Conservation (phyloP, 352 stramenopile genomes). For the Phytophthora cryptogea region DNA sequence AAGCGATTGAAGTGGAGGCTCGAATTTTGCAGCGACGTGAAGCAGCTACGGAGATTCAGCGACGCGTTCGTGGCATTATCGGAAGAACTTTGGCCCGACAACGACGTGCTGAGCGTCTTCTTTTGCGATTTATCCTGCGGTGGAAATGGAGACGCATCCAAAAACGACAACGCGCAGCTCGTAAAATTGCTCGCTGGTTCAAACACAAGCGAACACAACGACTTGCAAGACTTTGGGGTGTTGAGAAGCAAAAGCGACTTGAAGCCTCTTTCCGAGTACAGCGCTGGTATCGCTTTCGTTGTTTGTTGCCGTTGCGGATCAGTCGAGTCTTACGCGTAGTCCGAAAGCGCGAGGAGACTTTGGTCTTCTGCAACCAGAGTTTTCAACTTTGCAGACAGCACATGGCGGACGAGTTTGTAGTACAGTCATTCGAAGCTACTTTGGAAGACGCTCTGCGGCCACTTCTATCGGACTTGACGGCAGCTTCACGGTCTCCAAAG, state of each 20-base stretch:
- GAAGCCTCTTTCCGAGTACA: conserved; percentile 34
- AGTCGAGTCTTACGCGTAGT: conserved; percentile 12
- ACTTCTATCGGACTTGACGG: conserved; percentile 11
- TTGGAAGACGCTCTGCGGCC: conserved; percentile 28
- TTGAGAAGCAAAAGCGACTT: conserved; percentile 33
- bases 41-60: conserved; percentile 45
- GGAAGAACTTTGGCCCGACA: conserved; percentile 26
- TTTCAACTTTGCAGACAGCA: conserved; percentile 48
- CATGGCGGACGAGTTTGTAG: conserved; percentile 39
- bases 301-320: conserved; percentile 33
- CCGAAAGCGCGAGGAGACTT: conserved; percentile 36
- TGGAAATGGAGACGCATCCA: conserved; percentile 44
- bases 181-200: conserved; percentile 45
- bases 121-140: conserved; percentile 33
- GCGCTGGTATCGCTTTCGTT: conserved; percentile 30
- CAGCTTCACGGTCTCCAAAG: conserved; percentile 12
- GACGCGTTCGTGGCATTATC: conserved; percentile 32
- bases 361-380: conserved; percentile 42
- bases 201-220: conserved; percentile 39
- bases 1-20: conserved; percentile 39
- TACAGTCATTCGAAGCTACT: conserved; percentile 33
- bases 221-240: conserved; percentile 39
- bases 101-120: conserved; percentile 30
- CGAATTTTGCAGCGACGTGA: conserved; percentile 26
- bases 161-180: conserved; percentile 25